Base-by-base conservation (phyloP, 495 filamentous ascomycete species). In the Penicillium goetzii region DNA sequence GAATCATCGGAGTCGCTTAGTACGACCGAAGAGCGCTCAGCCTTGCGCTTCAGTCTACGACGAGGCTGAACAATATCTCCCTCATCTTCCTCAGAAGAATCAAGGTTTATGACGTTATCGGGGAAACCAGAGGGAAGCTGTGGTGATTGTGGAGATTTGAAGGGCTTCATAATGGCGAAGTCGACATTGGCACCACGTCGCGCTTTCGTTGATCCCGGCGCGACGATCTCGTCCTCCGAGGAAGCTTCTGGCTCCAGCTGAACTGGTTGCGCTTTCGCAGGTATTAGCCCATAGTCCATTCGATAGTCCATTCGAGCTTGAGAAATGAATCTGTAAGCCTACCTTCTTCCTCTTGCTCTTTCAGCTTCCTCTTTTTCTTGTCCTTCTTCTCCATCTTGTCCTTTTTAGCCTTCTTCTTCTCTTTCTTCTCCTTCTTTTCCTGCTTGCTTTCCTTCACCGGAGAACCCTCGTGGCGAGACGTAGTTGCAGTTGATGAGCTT, bases 1-100 rank as follows among this genome's bases (percentile, higher is more conserved):
- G 65, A 62, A 28, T 74, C 70, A 0, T 75, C 71, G 0, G 64
- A 67, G 51, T 79, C 69, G 30, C 70, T 67, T 17, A 68, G 5
- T 2, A 71, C 55, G 38, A 66, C 53, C 3, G 63, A 56, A 23
- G 64, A 58, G 59, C 43, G 47, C 52, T 65, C 15, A 30, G 65
- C 57, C 67, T 74, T 58, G 6, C 73, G 70, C 61, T 76, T 73
- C n/a, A 73, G 56, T 61, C 73, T 76, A 36, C 76, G 74, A 41
- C 68, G 73, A 10, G 73, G 69, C 63, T 69, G 21, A 72, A 58
- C 10, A 64, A 60, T 14, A 17, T 34, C 52, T 14, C n/a, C 30
- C 19, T 55, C 32, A 12, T 72, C 70, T 58, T 64, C 71, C 25
- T 62, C 61, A 25, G 62, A 68, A 28, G 30, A 54, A n/a, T 34